Evolutionary conservation across 768 basidiomycete species (phyloP), one percentile per base, ranked within the genome.

Genomic region (Macrocybe gigantea): DNA sequence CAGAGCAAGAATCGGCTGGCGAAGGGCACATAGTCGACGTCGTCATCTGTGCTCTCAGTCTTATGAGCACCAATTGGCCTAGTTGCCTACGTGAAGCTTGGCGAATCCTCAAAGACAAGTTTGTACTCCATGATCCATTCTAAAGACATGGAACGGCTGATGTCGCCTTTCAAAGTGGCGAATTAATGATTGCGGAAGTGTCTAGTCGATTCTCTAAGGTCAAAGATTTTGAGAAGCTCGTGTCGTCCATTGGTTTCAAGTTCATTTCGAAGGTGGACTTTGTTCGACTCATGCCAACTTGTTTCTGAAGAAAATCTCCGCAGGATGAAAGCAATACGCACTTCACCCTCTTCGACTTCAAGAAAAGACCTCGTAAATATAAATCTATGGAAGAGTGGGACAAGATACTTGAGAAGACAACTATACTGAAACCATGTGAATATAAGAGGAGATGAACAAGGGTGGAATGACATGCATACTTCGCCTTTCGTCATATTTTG

Each of bases 51-150:
- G 90, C 94, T 15, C 74, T 99, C 54, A 97, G 94, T 59, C 72
- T 99, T 53, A 99, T 99, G 96, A 88, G 90, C 32, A 88, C 83
- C 11, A 97, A 99, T 61, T 99, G 96, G 96, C 78, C 89, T n/a
- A 75, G 74, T 39, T 91, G 91, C 57, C 76, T 98, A 29, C 75
- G 86, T 29, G 94, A 99, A 63, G 87, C 89, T 6, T 89, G 90
- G 81, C 74, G 96, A 54, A 79, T 98, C 36, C 71, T 98, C 35
- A 87, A 83, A 63, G 65, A 78, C n/a, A 79, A 78, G 95, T 47
- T 48, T 34, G 13, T 7, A n/a, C 10, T 6, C 11, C 29, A 30
- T 11, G n/a, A 6, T 5, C 30, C 5, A n/a, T 44, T 8, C 42
- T 44, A 30, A 44, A 5, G 12, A 6, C 13, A 22, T 4, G 2